Conservation (phyloP, 176 grass and related monocot genomes). For the Rhynchospora tenuis region DNA sequence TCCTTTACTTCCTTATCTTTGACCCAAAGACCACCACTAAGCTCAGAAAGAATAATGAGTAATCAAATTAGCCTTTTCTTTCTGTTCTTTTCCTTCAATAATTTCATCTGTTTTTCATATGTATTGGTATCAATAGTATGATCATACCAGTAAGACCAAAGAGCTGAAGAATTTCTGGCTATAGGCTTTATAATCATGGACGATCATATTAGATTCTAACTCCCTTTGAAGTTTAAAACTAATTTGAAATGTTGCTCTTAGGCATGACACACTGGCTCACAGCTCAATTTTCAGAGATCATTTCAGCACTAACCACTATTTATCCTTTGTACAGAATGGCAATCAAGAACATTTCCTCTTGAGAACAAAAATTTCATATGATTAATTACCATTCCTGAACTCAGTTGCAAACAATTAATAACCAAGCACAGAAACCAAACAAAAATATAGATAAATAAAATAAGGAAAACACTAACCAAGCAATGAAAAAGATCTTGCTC, state of each 20-base stretch:
- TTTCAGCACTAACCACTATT: not conserved
- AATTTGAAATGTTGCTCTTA: not conserved
- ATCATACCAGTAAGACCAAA: not conserved
- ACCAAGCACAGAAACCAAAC: not conserved
- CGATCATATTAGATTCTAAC: too few species aligned
- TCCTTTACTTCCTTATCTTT: not conserved
- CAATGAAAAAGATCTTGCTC: conserved; percentile 68
- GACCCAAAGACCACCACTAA: not conserved
- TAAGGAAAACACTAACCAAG: conserved; percentile 31
- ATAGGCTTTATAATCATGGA: not conserved
- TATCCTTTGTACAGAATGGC: not conserved
- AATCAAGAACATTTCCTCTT: not conserved
- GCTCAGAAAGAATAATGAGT: not conserved
- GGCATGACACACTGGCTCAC: not conserved
- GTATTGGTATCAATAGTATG: too few species aligned
- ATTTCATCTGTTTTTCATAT: too few species aligned
- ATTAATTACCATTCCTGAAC: not conserved
- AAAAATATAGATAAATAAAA: not conserved
- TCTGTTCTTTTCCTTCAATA: not conserved
- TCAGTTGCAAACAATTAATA: not conserved
- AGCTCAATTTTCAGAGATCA: not conserved
- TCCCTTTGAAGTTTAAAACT: not conserved
- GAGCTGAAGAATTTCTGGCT: not conserved
- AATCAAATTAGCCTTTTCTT: not conserved
- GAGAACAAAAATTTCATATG: not conserved